Conservation (phyloP, 306 rosid species). For the Prunus campanulata region DNA sequence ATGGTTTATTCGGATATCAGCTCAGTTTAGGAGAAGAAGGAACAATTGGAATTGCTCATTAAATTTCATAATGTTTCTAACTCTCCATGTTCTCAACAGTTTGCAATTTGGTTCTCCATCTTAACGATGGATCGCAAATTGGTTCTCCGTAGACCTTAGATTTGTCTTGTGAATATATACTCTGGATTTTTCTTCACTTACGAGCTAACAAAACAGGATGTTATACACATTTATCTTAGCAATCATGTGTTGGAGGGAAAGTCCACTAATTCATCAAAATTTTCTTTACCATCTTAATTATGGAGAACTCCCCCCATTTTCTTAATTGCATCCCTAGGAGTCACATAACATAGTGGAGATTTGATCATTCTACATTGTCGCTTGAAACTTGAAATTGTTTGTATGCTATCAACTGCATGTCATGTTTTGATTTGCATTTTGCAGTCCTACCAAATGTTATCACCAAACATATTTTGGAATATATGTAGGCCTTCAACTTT, state of each 20-base stretch:
- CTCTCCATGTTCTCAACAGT: neutral
- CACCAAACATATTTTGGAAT: conserved; percentile 67
- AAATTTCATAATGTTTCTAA: neutral
- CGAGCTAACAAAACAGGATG: neutral
- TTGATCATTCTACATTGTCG: neutral
- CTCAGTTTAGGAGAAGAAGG: neutral
- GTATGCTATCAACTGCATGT: neutral
- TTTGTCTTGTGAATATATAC: neutral
- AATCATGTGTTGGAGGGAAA: neutral
- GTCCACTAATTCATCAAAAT: neutral
- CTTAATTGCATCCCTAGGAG: neutral
- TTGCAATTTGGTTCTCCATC: neutral
- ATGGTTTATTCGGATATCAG: neutral
- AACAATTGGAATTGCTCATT: neutral
- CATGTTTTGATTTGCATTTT: conserved; percentile 20
- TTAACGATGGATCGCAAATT: too few species aligned
- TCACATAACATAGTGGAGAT: neutral
- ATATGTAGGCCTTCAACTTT: conserved; percentile 97
- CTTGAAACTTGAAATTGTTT: neutral
- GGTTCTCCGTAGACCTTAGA: too few species aligned
- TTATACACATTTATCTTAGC: neutral
- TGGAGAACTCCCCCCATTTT: neutral
- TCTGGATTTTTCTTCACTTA: neutral
- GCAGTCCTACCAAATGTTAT: conserved; percentile 39
- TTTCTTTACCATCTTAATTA: neutral